Conservation (phyloP, 2,329 filamentous ascomycete genomes). For the Ophiostoma triangulosporum region DNA sequence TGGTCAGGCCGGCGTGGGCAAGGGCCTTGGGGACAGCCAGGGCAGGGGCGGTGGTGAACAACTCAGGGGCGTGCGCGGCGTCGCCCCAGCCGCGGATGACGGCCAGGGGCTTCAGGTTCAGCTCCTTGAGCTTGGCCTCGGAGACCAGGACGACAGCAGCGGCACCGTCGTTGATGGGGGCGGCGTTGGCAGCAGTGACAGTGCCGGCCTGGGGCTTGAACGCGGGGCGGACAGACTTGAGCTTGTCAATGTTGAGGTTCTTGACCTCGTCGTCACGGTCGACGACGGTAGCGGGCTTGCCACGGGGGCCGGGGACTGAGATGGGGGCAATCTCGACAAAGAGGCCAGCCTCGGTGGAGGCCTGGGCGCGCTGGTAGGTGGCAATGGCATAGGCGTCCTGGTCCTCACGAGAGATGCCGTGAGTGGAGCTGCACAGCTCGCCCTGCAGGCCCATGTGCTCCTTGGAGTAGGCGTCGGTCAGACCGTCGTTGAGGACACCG, state of each 20-base stretch:
- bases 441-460: conserved; percentile 92
- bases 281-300: conserved; percentile 72
- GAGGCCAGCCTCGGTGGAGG: conserved; percentile 64
- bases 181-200: conserved; percentile 91
- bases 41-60: conserved; percentile 89
- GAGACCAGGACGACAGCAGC: conserved; percentile 87
- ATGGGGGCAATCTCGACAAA: conserved; percentile 88
- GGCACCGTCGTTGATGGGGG: conserved; percentile 89
- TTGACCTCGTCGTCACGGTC: conserved; percentile 90
- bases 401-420: conserved; percentile 66
- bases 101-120: conserved; percentile 79
- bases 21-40: conserved; percentile 95
- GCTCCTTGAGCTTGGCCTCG: conserved; percentile 84
- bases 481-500: conserved; percentile 83
- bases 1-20: conserved; percentile 75
- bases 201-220: conserved; percentile 73
- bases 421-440: conserved; percentile 81
- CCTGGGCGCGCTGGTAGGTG: conserved; percentile 87
- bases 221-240: conserved; percentile 71
- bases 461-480: conserved; percentile 83
- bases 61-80: conserved; percentile 77
- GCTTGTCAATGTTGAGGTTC: conserved; percentile 78
- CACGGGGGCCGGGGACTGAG: conserved; percentile 74
- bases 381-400: conserved; percentile 95
- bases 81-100: conserved; percentile 98